Evolutionary conservation across 2,329 filamentous ascomycete genomes (phyloP).

Genomic region (Aspergillus glaucus): DNA sequence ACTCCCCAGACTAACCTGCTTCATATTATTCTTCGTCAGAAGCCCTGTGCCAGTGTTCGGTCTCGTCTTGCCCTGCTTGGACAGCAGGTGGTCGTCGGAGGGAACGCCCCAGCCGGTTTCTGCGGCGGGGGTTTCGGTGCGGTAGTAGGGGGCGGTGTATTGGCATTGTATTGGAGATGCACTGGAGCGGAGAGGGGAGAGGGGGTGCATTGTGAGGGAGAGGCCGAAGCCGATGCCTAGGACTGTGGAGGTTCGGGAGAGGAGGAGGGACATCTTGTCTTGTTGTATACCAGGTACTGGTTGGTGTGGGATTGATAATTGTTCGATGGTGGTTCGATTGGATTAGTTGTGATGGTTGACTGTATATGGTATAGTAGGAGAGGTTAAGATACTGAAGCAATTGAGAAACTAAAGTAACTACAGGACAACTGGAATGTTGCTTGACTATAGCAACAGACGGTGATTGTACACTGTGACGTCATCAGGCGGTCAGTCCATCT

Average conservation of each 20-base stretch:
- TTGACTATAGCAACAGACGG: background rate
- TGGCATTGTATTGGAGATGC: conserved; percentile 32
- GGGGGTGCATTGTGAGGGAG: conserved; percentile 26
- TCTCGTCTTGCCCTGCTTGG: conserved; percentile 21
- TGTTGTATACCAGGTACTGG: too few species aligned
- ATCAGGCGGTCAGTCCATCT: conserved; percentile 6
- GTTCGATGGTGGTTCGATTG: conserved; percentile 1
- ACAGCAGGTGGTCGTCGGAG: conserved; percentile 14
- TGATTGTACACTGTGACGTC: conserved; percentile 12
- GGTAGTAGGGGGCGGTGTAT: conserved; percentile 24
- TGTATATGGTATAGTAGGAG: background rate
- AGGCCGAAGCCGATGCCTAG: conserved; percentile 32
- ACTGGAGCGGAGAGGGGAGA: conserved; percentile 25
- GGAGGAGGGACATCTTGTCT: conserved; percentile 16
- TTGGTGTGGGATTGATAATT: too few species aligned
- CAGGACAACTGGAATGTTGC: background rate
- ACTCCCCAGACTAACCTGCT: conserved; percentile 41
- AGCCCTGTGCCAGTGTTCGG: conserved; percentile 7
- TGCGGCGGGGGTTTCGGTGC: conserved; percentile 10
- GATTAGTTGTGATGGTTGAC: background rate
- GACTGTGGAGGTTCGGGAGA: conserved; percentile 20
- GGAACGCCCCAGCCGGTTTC: conserved; percentile 23
- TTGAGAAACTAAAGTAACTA: background rate
- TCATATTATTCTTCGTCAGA: conserved; percentile 32
- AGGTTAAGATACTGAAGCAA: background rate